Evolutionary conservation across 495 filamentous ascomycete species (phyloP), one percentile per base, ranked within the genome.

Genomic region (Aspergillus ellipticus): DNA sequence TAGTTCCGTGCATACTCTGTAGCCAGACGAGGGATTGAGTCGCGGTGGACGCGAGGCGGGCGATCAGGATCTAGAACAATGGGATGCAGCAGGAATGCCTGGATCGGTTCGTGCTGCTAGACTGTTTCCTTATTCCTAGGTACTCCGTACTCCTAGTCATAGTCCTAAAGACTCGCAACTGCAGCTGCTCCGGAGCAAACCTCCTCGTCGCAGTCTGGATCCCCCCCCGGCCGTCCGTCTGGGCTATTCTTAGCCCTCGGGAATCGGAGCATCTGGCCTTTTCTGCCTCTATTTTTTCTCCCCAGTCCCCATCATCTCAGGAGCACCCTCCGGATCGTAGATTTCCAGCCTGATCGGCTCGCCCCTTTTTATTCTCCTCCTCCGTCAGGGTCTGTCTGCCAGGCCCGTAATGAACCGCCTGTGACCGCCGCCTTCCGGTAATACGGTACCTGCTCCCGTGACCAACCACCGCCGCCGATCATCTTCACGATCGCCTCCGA

Each of bases 391-490:
- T 48, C 24, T 6, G 11, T 4, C 24, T n/a, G n/a, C n/a, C n/a
- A n/a, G n/a, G n/a, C n/a, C n/a, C n/a, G n/a, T n/a, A n/a, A n/a
- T n/a, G n/a, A n/a, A n/a, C n/a, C n/a, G n/a, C n/a, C n/a, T n/a
- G n/a, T 24, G 45, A 28, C 24, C 24, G 24, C 24, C 24, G 24
- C 24, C 4, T 48, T 16, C 24, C 13, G 45, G 45, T n/a, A 48
- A 48, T 48, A 48, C 45, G 45, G 22, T 15, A 29, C 22, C 10
- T 48, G 45, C 45, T 48, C 45, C 45, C 45, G 45, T 48, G 45
- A 48, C 45, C 45, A 47, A 24, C 41, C 45, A 29, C 42, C 42
- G 17, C 28, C 45, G 45, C 22, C 22, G 45, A 48, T 48, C 45
- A 6, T 28, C 45, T 31, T 29, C 45, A 48, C n/a, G 28, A 28